Base-by-base conservation (phyloP, 1,284 basidiomycete species). In the Tilletiaria anomala region DNA sequence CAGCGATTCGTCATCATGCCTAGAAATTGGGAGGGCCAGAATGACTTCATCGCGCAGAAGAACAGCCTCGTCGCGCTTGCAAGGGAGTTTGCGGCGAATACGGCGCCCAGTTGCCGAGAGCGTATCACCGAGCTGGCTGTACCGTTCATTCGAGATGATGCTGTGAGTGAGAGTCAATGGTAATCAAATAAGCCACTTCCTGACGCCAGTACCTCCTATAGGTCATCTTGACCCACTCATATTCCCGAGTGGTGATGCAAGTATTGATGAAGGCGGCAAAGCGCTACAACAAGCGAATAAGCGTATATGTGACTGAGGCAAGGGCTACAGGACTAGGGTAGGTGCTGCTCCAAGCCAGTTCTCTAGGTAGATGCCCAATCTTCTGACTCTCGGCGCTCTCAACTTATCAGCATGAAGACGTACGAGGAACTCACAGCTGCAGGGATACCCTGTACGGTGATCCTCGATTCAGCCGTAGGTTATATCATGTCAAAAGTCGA, bases 401-500 rank as follows among this genome's bases (percentile, higher is more conserved):
- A 17, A 19, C 14, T 6, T n/a, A 6, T 35, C 16, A 35, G 15
- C 0, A 22, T 59, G 22, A 31, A 32, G 37, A 70, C 67, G 40
- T 65, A 57, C 57, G 22, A 42, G 17, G 51, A 42, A 16, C 42
- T 65, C 4, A 48, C 48, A 21, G 78, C 79, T 21, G 81, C 79
- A 14, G 88, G 88, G 2, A 85, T 99, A 48, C 88, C 89, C 4
- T 89, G 85, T 69, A 87, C 85, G 1, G 81, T 97, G 43, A 80
- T 97, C 6, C 76, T 97, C 43, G 93, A 99, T 70, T 86, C 86
- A 6, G 89, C 91, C 1, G 88, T 96, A 4, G 87, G 86, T 16
- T 97, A 94, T 71, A 79, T 87, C 50, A 94, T 97, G 82, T 84
- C 91, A 54, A 82, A 84, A 46, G 80, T 87, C 14, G 87, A 97